Base-by-base conservation (phyloP, 345 rosid genomes). In the Murraya paniculata region DNA sequence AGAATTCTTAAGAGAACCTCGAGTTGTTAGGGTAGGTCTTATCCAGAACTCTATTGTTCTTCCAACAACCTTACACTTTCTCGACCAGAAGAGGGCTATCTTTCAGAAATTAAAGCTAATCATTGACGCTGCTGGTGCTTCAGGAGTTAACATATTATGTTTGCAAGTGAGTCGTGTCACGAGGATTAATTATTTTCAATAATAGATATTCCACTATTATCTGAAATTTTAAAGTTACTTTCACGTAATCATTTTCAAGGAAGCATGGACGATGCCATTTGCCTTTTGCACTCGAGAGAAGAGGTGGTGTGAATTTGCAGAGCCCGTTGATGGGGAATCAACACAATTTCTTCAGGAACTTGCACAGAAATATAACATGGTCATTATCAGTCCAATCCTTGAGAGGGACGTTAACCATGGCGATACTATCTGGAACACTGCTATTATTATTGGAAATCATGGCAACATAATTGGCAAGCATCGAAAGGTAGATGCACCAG, bases 181-280 rank as follows among this genome's bases (percentile, higher is more conserved):
- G 2, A 35, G 31, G 7, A 9, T 71, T 64, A 14, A 30, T 56
- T n/a, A 36, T 45, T 67, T 67, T 74, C 39, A n/a, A 53, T 35
- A 28, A 60, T 60, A 56, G 9, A 53, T 7, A 25, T 62, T 68
- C 59, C 48, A 6, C 25, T 22, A 24, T 77, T 11, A 53, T 59
- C 21, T 41, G 66, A 35, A 55, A 39, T 5, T 64, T 53, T 48
- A 9, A 24, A 16, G 22, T 74, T 39, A 68, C 57, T 41, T 22
- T 77, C 31, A 8, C 65, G 24, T 73, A 25, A 38, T 64, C 16
- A 38, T 75, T 7, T 59, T 73, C 18, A 56, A 95, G 98, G 98
- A 96, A 90, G 98, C 98, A 74, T 96, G 98, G 98, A 94, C 78
- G 62, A 94, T 94, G 97, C 98, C 99, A 6, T 96, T 94, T 88